These are phyloP conservation scores for Candida ficus DNA, from an alignment of 805 yeast species.

Conservation along the genomic window DNA sequence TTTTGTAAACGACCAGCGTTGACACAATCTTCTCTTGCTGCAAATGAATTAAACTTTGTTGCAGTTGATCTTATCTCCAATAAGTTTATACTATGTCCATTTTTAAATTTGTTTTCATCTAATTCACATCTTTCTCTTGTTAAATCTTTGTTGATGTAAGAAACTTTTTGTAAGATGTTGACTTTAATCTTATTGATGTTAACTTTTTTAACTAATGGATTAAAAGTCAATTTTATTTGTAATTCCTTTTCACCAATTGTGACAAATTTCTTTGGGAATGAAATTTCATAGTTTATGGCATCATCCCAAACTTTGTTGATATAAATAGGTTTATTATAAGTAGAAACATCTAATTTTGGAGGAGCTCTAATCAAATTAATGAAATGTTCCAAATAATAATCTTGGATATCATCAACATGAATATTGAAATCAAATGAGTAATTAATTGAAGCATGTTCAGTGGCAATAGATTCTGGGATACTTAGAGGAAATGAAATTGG, in stretches of 20 bases:
- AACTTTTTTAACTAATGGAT: slow-evolving; percentile 60
- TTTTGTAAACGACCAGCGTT: slow-evolving; percentile 40
- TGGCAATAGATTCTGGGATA: slow-evolving; percentile 55
- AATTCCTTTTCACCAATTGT: slow-evolving; percentile 51
- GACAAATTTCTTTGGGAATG: slow-evolving; percentile 66
- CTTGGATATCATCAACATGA: slow-evolving; percentile 1
- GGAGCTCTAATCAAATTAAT: slow-evolving; percentile 36
- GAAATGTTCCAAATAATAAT: slow-evolving; percentile 27
- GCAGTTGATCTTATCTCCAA: slow-evolving; percentile 54
- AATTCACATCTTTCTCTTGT: slow-evolving; percentile 35
- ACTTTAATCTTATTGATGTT: slow-evolving; percentile 58
- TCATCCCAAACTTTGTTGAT: slow-evolving; percentile 75
- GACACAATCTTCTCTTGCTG: slow-evolving; percentile 59
- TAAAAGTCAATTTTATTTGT: slow-evolving; percentile 58
- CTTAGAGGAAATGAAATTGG: slow-evolving; percentile 58
- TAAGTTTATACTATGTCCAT: slow-evolving; percentile 52
- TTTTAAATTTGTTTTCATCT: slow-evolving; percentile 33
- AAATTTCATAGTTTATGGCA: slow-evolving; percentile 61
- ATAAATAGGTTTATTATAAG: slow-evolving; percentile 65
- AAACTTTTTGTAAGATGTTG: slow-evolving; percentile 60
- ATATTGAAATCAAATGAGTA: slow-evolving; percentile 23
- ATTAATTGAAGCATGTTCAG: slow-evolving; percentile 42
- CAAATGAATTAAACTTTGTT: slow-evolving; percentile 34
- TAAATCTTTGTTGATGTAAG: slow-evolving; percentile 54
- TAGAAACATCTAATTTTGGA: slow-evolving; percentile 32